phyloP scores from a whole-genome alignment of 139 green algal species.

The Auxenochlorella protothecoides region DNA sequence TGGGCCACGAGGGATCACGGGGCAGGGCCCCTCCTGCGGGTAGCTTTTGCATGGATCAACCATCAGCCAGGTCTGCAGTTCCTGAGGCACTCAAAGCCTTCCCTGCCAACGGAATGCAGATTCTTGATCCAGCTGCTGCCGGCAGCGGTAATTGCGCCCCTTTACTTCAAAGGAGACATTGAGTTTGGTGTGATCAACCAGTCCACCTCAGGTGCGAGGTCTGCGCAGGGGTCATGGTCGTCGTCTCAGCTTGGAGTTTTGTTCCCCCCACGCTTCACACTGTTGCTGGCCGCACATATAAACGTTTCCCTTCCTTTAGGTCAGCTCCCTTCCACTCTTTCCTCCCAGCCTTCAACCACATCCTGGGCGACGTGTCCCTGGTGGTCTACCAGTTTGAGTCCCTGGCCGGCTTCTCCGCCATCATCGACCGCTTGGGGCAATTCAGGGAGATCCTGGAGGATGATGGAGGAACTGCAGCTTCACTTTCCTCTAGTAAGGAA shows the following conservation, averaged over 20 bases:
- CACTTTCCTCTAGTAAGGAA: too few relatives aligned
- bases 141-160: conserved; percentile 91
- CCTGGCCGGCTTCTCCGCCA: conserved; percentile 78
- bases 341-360: conserved; percentile 89
- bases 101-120: conserved; percentile 4
- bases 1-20: too few relatives aligned
- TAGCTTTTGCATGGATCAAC: too few relatives aligned
- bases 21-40: too few relatives aligned
- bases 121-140: conserved; percentile 90
- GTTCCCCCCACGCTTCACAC: neutral
- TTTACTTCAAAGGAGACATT: conserved; percentile 93
- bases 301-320: too few relatives aligned
- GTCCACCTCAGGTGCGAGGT: conserved; percentile 38
- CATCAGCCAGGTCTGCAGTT: too few relatives aligned
- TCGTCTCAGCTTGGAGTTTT: neutral
- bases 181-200: conserved; percentile 99
- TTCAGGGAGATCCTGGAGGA: conserved; percentile 60
- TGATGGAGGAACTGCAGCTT: too few relatives aligned
- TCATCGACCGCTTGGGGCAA: conserved; percentile 83
- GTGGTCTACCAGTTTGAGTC: conserved; percentile 91
- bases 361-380: conserved; percentile 86
- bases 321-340: neutral
- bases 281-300: too few relatives aligned
- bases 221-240: neutral
- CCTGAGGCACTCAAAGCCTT: neutral